Evolutionary conservation across 1,139 yeast species (phyloP).

Genomic region (Sugiyamaella paludigena): DNA sequence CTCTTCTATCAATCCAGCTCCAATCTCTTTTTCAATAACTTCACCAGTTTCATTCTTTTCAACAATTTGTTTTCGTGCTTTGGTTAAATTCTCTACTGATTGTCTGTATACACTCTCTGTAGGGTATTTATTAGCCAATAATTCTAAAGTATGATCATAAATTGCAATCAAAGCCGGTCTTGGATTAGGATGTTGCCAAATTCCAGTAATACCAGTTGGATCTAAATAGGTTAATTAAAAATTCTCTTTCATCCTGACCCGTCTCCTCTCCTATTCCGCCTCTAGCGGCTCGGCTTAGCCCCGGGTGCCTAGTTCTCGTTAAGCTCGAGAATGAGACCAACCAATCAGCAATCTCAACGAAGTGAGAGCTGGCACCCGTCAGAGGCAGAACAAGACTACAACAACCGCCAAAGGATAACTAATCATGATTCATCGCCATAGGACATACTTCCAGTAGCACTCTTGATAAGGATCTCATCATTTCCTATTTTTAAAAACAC

Average conservation of each 20-base stretch:
- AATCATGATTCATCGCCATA: neutral
- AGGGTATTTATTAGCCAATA: slow-evolving; percentile 62
- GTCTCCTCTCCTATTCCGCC: neutral
- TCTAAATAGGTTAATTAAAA: slow-evolving; percentile 20
- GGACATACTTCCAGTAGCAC: slow-evolving; percentile 56
- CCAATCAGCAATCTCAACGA: too few species aligned
- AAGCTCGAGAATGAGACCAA: too few species aligned
- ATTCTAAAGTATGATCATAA: slow-evolving; percentile 65
- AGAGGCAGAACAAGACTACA: too few species aligned
- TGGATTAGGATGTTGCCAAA: slow-evolving; percentile 79
- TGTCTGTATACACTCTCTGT: slow-evolving; percentile 70
- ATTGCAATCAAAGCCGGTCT: slow-evolving; percentile 73
- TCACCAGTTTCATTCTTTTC: slow-evolving; percentile 61
- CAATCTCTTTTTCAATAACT: slow-evolving; percentile 70
- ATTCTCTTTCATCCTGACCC: neutral
- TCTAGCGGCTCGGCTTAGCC: neutral
- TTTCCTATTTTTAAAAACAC: slow-evolving; percentile 14
- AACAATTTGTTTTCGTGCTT: slow-evolving; percentile 65
- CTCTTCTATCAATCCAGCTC: slow-evolving; percentile 84
- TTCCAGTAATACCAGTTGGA: slow-evolving; percentile 77
- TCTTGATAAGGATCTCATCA: slow-evolving; percentile 60
- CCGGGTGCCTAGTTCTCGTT: too few species aligned
- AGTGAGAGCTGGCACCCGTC: too few species aligned
- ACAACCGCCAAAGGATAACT: neutral
- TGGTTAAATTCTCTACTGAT: slow-evolving; percentile 70